Conservation (phyloP, 495 filamentous ascomycete genomes). For the Astrothelium macrocarpum region DNA sequence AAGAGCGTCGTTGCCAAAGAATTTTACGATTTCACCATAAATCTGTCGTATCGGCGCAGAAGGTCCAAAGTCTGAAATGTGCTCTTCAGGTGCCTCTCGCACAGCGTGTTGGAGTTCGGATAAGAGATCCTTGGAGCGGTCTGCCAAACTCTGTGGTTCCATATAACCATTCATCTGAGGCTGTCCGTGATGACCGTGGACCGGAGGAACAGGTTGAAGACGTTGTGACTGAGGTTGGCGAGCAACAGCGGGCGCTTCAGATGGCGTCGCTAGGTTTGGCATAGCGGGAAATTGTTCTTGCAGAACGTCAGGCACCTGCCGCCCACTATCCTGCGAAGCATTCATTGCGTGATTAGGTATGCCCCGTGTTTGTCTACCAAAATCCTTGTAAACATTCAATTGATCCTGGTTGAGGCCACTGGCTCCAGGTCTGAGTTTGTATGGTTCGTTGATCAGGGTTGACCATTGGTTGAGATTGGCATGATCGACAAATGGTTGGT, state of each 20-base stretch:
- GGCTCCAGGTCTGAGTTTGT: constrained; percentile 57
- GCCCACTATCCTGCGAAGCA: constrained; percentile 47
- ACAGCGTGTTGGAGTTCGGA: constrained; percentile 57
- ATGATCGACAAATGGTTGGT: constrained; percentile 77
- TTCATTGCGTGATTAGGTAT: constrained; percentile 46
- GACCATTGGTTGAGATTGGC: constrained; percentile 73
- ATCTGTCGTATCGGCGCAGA: constrained; percentile 24
- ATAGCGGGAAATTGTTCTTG: constrained; percentile 73
- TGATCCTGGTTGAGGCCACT: constrained; percentile 79
- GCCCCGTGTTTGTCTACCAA: constrained; percentile 68
- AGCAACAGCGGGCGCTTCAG: constrained; percentile 66
- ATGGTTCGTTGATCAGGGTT: constrained; percentile 80
- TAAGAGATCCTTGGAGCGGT: constrained; percentile 61
- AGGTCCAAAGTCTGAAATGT: constrained; percentile 53
- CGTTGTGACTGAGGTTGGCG: constrained; percentile 55
- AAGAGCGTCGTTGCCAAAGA: constrained; percentile 33
- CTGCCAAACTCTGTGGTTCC: constrained; percentile 51
- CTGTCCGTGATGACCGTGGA: constrained; percentile 25
- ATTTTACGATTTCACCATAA: constrained; percentile 42
- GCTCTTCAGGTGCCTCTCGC: constrained; percentile 56
- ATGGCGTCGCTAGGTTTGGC: constrained; percentile 66
- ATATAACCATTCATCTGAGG: constrained; percentile 55
- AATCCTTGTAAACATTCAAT: constrained; percentile 91
- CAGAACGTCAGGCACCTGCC: constrained; percentile 62
- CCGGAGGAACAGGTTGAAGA: constrained; percentile 29